Conservation (phyloP, 495 filamentous ascomycete species). For the Xylaria cubensis region DNA sequence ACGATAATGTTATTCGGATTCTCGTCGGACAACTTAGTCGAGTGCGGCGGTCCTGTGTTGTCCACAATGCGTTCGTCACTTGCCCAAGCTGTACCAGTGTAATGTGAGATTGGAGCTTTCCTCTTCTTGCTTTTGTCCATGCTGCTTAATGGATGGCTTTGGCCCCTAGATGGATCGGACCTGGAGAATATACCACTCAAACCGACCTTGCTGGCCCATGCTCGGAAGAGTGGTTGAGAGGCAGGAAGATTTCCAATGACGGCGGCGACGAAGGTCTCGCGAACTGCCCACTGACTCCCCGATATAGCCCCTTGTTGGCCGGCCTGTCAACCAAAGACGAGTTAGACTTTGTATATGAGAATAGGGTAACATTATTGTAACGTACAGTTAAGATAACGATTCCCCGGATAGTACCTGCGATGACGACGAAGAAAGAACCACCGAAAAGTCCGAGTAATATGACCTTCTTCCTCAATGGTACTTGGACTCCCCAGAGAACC, state of each 20-base stretch:
- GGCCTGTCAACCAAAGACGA: constrained; percentile 34
- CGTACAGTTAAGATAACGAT: constrained; percentile 56
- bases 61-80: constrained; percentile 55
- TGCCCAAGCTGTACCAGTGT: constrained; percentile 52
- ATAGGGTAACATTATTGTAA: not conserved
- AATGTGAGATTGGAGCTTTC: constrained; percentile 34
- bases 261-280: constrained; percentile 62
- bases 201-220: constrained; percentile 32
- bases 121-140: constrained; percentile 29
- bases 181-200: constrained; percentile 31
- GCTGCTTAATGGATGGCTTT: constrained; percentile 42
- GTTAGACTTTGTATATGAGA: constrained; percentile 2
- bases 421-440: constrained; percentile 57
- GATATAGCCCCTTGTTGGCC: constrained; percentile 38
- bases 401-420: constrained; percentile 56
- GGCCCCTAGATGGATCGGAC: constrained; percentile 19
- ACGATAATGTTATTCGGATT: constrained; percentile 10
- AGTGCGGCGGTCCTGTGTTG: not conserved
- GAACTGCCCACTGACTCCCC: constrained; percentile 51
- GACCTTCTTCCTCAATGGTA: constrained; percentile 53
- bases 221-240: constrained; percentile 53
- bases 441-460: constrained; percentile 56
- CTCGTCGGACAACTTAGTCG: not conserved
- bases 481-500: constrained; percentile 54
- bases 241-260: constrained; percentile 61